Evolutionary conservation across 2,329 filamentous ascomycete genomes (phyloP).

Genomic region (Clonostachys sp.): DNA sequence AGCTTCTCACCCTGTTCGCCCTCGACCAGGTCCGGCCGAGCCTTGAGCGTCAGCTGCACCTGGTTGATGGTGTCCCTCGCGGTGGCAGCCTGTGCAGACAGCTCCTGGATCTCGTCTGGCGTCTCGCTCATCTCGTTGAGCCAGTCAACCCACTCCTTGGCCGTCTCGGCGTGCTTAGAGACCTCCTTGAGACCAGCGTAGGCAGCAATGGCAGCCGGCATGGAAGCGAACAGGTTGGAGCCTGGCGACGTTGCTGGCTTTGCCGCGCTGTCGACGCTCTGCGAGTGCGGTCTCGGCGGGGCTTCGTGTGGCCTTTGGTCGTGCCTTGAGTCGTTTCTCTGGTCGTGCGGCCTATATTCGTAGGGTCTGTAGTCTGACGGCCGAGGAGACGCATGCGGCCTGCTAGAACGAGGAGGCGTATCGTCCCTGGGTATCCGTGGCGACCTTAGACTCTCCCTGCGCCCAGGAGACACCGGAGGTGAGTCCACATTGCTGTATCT

Average conservation of each 20-base stretch:
- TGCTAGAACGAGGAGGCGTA: too few relatives aligned
- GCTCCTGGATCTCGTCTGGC: constrained; percentile 18
- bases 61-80: constrained; percentile 22
- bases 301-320: neutral
- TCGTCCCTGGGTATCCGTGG: too few relatives aligned
- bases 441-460: too few relatives aligned
- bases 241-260: constrained; percentile 1
- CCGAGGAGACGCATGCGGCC: too few relatives aligned
- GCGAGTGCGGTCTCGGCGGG: neutral
- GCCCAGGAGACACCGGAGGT: too few relatives aligned
- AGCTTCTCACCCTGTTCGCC: constrained; percentile 16
- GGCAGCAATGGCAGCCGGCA: constrained; percentile 15
- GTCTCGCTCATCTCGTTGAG: constrained; percentile 20
- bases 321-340: neutral
- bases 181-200: constrained; percentile 17
- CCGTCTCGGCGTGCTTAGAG: constrained; percentile 18
- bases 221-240: constrained; percentile 9
- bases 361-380: constrained; percentile 4
- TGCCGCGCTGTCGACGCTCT: neutral
- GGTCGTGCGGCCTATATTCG: constrained; percentile 7
- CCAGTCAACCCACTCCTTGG: constrained; percentile 26
- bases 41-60: constrained; percentile 17
- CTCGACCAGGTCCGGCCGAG: constrained; percentile 20
- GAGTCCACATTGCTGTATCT: too few relatives aligned
- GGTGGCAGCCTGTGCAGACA: constrained; percentile 16